Evolutionary conservation across 768 basidiomycete genomes (phyloP).

Genomic region (Mycena sanguinolenta): DNA sequence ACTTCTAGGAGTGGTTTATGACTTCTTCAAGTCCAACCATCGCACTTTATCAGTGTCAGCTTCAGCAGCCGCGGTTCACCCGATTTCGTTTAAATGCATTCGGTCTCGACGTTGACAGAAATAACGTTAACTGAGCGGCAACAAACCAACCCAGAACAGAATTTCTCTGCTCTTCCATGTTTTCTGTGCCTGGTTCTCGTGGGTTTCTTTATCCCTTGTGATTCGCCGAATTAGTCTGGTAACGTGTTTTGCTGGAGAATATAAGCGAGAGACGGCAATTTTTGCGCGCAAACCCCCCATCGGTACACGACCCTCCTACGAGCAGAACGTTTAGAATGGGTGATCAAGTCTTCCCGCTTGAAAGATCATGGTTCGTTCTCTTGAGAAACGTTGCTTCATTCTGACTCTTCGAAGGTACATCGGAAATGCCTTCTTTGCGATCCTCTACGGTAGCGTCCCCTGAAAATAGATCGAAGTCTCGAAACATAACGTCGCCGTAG

Average conservation of each 20-base stretch:
- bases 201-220: slow-evolving; percentile 7
- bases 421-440: slow-evolving; percentile 38
- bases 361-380: slow-evolving; percentile 43
- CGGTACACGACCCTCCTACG: background rate
- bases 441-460: slow-evolving; percentile 40
- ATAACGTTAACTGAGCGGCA: slow-evolving; percentile 23
- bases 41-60: background rate
- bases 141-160: slow-evolving; percentile 1
- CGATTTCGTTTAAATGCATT: slow-evolving; percentile 22
- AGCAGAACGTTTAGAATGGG: slow-evolving; percentile 14
- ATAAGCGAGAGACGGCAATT: slow-evolving; percentile 3
- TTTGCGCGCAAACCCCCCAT: background rate
- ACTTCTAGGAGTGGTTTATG: background rate
- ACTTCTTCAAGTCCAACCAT: background rate
- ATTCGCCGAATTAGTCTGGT: slow-evolving; percentile 20
- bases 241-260: background rate
- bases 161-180: background rate
- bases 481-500: slow-evolving; percentile 17
- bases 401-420: slow-evolving; percentile 13
- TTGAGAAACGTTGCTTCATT: slow-evolving; percentile 28
- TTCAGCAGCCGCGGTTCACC: slow-evolving; percentile 13
- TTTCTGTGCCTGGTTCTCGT: slow-evolving; percentile 28
- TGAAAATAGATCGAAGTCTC: too few relatives aligned
- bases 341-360: slow-evolving; percentile 31
- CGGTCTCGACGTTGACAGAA: too few relatives aligned